Evolutionary conservation across 306 rosid genomes (phyloP).

Genomic region (Heteromeles arbutifolia): DNA sequence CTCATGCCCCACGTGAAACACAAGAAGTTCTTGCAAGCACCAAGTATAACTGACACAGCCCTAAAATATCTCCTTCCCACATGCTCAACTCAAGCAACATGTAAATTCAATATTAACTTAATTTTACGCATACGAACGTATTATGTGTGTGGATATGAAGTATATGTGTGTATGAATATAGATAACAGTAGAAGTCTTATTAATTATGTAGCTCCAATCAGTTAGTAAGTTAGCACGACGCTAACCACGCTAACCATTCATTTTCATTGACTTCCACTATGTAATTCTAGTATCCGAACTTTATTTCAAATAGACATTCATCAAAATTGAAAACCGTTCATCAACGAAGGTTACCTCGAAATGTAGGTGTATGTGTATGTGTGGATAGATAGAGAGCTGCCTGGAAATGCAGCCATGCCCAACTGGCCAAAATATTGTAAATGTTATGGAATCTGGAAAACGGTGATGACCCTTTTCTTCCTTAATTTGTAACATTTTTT

Average conservation of each 20-base stretch:
- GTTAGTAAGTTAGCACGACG: too few relatives aligned
- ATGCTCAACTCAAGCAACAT: slow-evolving; percentile 27
- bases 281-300: too few relatives aligned
- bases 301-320: too few relatives aligned
- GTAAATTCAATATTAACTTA: neutral
- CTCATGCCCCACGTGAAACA: slow-evolving; percentile 38
- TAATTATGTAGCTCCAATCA: too few relatives aligned
- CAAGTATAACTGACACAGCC: neutral
- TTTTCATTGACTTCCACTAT: too few relatives aligned
- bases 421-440: neutral
- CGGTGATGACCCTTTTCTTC: neutral
- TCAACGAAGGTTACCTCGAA: slow-evolving; percentile 2
- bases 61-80: slow-evolving; percentile 35
- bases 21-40: slow-evolving; percentile 17
- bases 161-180: too few relatives aligned
- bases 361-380: neutral
- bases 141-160: neutral
- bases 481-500: neutral
- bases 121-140: neutral
- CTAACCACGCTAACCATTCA: too few relatives aligned
- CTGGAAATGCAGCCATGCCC: neutral
- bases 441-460: neutral
- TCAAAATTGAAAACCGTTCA: too few relatives aligned
- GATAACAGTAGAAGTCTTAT: neutral
- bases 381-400: too few relatives aligned